phyloP scores from a whole-genome alignment of 768 basidiomycete genomes.

The Ramaria rubella region DNA sequence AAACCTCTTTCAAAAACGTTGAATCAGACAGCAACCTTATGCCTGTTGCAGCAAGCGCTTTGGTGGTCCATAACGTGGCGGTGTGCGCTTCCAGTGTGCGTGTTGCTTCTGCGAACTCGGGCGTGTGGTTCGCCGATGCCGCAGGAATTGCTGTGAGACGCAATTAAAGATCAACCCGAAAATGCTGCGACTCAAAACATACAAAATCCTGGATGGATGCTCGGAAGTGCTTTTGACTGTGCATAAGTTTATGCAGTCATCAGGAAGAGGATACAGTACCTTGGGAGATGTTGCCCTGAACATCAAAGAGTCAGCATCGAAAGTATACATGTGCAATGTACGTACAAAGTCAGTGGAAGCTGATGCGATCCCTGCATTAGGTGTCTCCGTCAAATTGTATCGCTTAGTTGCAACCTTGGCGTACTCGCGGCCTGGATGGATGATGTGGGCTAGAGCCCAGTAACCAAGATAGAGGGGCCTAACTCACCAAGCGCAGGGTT shows the following conservation, averaged over 20 bases:
- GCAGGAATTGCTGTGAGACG: constrained; percentile 62
- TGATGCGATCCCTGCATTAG: constrained; percentile 20
- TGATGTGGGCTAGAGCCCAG: not conserved
- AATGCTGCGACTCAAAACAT: constrained; percentile 6
- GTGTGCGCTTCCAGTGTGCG: constrained; percentile 54
- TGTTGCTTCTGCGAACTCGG: constrained; percentile 60
- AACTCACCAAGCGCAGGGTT: constrained; percentile 54
- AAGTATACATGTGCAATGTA: constrained; percentile 9
- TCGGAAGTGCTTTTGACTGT: constrained; percentile 42
- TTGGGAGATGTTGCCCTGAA: constrained; percentile 70
- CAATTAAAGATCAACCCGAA: not conserved
- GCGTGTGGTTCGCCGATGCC: constrained; percentile 62
- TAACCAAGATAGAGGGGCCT: not conserved
- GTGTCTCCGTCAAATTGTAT: constrained; percentile 39
- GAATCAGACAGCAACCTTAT: constrained; percentile 64
- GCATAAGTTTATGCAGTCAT: not conserved
- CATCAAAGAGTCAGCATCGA: not conserved
- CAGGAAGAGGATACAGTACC: constrained; percentile 33
- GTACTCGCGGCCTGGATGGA: constrained; percentile 30
- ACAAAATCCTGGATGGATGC: constrained; percentile 72
- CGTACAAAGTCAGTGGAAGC: constrained; percentile 84
- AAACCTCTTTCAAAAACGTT: constrained; percentile 50
- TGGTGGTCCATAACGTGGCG: constrained; percentile 59
- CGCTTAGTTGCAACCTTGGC: constrained; percentile 37
- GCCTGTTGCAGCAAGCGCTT: constrained; percentile 65